A percentile compares a stretch with the other conserved stretches of the same genome.
These are phyloP conservation scores for Lepraria neglecta DNA, from an alignment of 495 filamentous ascomycete genomes.

Conservation along the genomic window DNA sequence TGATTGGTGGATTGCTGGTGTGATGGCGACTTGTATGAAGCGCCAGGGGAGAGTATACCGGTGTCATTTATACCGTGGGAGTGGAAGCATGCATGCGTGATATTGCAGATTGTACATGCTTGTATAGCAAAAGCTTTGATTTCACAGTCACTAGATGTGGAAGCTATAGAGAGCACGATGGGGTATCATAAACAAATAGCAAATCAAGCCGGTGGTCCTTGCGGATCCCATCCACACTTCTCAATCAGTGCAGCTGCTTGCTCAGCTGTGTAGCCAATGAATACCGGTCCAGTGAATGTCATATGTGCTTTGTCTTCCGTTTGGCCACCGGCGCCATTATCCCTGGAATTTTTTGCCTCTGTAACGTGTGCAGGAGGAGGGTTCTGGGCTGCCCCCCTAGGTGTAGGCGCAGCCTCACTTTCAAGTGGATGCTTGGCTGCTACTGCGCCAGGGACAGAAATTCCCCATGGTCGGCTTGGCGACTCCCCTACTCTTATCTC, in stretches of 20 bases:
- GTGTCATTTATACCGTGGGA: too few relatives aligned
- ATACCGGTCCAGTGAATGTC: slow-evolving; percentile 80
- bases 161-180: neutral
- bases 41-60: too few relatives aligned
- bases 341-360: neutral
- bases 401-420: slow-evolving; percentile 1
- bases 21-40: too few relatives aligned
- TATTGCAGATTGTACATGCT: neutral
- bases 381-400: slow-evolving; percentile 23
- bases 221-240: slow-evolving; percentile 33
- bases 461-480: slow-evolving; percentile 86
- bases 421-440: slow-evolving; percentile 22
- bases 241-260: slow-evolving; percentile 67
- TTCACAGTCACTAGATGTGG: neutral
- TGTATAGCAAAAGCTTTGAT: too few relatives aligned
- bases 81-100: too few relatives aligned
- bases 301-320: slow-evolving; percentile 47
- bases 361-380: neutral
- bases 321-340: neutral
- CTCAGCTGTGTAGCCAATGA: slow-evolving; percentile 79
- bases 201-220: neutral
- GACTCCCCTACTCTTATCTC: slow-evolving; percentile 84
- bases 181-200: slow-evolving; percentile 2
- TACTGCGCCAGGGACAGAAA: slow-evolving; percentile 57
- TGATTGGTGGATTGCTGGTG: too few relatives aligned